Evolutionary conservation across 371 early-diverging fungal genomes (phyloP).

Genomic region (Mortierella sp.): DNA sequence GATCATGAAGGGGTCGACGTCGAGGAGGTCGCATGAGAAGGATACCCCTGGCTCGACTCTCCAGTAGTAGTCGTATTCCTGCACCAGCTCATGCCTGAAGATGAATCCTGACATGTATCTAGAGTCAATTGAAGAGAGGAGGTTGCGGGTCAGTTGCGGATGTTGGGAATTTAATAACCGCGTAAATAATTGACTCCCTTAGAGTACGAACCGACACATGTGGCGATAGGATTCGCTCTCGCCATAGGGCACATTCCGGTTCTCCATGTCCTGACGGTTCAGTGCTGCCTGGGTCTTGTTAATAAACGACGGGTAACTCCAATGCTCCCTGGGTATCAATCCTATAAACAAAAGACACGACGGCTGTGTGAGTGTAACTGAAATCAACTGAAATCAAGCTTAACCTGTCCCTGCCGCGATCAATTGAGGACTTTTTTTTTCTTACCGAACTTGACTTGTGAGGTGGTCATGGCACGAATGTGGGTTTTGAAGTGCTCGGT

Average conservation of each 20-base stretch:
- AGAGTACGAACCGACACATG: conserved; percentile 84
- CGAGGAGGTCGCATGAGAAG: conserved; percentile 90
- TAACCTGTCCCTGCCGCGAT: neutral
- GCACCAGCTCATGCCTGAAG: conserved; percentile 86
- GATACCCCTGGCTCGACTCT: conserved; percentile 94
- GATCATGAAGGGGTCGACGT: conserved; percentile 90
- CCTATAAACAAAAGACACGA: conserved; percentile 43
- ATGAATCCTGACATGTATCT: conserved; percentile 92
- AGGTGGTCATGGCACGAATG: conserved; percentile 70
- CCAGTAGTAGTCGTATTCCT: conserved; percentile 94
- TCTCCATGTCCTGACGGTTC: conserved; percentile 71
- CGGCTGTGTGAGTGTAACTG: neutral
- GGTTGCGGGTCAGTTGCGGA: neutral
- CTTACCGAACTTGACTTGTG: conserved; percentile 68
- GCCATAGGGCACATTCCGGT: conserved; percentile 83
- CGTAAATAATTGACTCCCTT: neutral
- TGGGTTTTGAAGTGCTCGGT: conserved; percentile 74
- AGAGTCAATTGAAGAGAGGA: neutral
- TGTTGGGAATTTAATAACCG: neutral
- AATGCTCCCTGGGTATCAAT: conserved; percentile 76
- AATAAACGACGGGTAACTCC: conserved; percentile 81
- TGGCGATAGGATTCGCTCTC: conserved; percentile 90
- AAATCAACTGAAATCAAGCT: neutral
- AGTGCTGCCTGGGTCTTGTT: conserved; percentile 71
- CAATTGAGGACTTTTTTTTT: neutral